A percentile compares a stretch with the other conserved stretches of the same genome.
Evolutionary conservation across 192 early-diverging fungal species (phyloP).

Genomic region (Pecoramyces ruminantium): DNA sequence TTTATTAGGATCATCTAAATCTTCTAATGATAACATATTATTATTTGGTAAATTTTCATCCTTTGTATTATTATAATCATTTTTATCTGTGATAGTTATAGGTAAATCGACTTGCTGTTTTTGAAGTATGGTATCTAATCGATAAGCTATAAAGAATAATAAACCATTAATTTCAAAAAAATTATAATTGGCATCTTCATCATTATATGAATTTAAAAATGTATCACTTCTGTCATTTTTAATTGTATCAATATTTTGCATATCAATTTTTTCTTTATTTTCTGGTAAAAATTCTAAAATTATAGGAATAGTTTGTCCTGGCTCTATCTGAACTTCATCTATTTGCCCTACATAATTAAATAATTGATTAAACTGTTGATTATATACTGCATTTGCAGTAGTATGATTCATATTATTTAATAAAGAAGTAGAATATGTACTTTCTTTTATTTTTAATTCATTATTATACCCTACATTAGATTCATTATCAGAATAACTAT

Average conservation of each 20-base stretch:
- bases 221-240: neutral
- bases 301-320: constrained; percentile 47
- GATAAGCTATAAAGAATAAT: constrained; percentile 11
- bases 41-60: too few species aligned
- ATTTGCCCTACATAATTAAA: constrained; percentile 85
- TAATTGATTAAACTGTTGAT: constrained; percentile 44
- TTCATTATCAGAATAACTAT: constrained; percentile 4
- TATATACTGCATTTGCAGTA: too few species aligned
- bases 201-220: neutral
- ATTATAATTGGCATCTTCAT: constrained; percentile 33
- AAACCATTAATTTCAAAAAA: constrained; percentile 60
- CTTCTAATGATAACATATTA: too few species aligned
- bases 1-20: too few species aligned
- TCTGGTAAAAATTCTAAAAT: constrained; percentile 33
- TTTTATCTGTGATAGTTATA: neutral
- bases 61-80: neutral
- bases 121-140: neutral
- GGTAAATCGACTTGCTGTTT: neutral
- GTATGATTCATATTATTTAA: neutral
- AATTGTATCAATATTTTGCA: neutral
- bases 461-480: constrained; percentile 4
- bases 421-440: neutral
- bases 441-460: constrained; percentile 23
- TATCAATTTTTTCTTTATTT: constrained; percentile 1
- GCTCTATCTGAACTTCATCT: constrained; percentile 3